Base-by-base conservation (phyloP, 176 grass and related monocot species). In the Carex kokanica region DNA sequence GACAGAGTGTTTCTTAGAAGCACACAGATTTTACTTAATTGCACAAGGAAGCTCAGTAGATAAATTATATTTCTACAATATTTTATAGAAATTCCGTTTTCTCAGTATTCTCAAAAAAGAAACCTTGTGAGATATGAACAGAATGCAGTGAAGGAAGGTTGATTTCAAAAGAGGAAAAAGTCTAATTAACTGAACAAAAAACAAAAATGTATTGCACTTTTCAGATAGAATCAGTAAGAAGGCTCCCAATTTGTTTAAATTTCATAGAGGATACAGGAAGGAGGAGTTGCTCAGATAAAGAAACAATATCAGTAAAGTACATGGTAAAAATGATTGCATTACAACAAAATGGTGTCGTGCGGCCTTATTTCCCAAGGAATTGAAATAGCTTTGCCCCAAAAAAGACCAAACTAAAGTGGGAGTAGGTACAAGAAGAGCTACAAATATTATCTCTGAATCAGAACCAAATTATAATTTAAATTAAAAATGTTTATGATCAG, bases 321-420 rank as follows among this genome's bases (percentile, higher is more conserved):
- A 56, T 56, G 73, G 24, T 55, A 78, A 56, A 78, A 55, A 31
- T 78, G 73, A 56, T 31, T 78, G 73, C 51, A 78, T 78, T 56
- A 78, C 24, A 78, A 55, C 25, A 78, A 16, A 55, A 77, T 78
- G 27, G 51, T 56, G 45, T 16, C 73, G 32, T 78, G 14, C 17
- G 47, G 73, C 59, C 59, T 61, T 61, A 61, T 61, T 61, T 20
- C 20, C 18, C 8, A 61, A 61, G 21, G 8, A 45, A 54, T 78
- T 53, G 73, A 55, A 9, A 78, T 32, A 16, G 2, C 61, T 31
- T 64, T 27, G 43, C 40, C 41, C 43, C 47, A 29, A 54, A 78
- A 54, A 55, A 54, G 25, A 52, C 51, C 51, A 78, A 32, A 78
- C 49, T 34, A 78, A 78, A 74, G 38, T 71, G 71, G 43, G 14